Conservation (phyloP, 2,329 filamentous ascomycete species). For the Zasmidium cellare region DNA sequence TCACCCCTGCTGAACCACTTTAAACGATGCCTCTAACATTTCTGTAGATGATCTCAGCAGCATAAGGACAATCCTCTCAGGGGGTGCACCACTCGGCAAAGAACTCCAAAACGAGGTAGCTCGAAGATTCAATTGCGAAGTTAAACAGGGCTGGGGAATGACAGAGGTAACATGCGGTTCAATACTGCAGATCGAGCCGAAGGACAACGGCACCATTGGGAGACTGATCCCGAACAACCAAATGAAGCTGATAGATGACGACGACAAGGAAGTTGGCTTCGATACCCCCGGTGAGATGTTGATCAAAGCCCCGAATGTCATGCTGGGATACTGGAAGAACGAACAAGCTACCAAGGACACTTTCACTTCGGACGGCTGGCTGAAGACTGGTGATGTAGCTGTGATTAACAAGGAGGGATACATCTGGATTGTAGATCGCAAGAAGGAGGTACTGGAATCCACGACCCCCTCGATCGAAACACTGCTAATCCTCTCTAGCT, state of each 20-base stretch:
- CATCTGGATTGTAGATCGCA: constrained; percentile 39
- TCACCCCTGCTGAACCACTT: neutral
- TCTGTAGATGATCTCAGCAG: constrained; percentile 37
- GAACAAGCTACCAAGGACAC: constrained; percentile 40
- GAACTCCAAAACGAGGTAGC: constrained; percentile 44
- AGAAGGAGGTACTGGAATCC: constrained; percentile 30
- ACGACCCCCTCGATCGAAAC: neutral
- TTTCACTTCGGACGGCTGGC: constrained; percentile 40
- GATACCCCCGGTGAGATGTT: constrained; percentile 42
- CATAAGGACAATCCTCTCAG: constrained; percentile 42
- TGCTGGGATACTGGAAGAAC: constrained; percentile 44
- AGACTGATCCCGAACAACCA: constrained; percentile 41
- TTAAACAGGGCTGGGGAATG: constrained; percentile 45
- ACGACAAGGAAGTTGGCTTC: constrained; percentile 40
- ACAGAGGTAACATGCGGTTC: constrained; percentile 43
- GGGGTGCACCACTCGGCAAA: constrained; percentile 44
- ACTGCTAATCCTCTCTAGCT: constrained; percentile 28
- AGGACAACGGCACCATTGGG: constrained; percentile 40
- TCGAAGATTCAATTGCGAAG: constrained; percentile 35
- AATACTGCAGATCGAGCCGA: constrained; percentile 37
- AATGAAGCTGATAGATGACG: constrained; percentile 42
- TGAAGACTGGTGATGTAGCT: constrained; percentile 38
- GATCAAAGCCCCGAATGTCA: constrained; percentile 43
- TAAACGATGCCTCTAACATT: neutral
- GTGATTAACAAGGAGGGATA: constrained; percentile 33